Conservation (phyloP, 192 early-diverging fungal genomes). For the Rhizophlyctis rosea region DNA sequence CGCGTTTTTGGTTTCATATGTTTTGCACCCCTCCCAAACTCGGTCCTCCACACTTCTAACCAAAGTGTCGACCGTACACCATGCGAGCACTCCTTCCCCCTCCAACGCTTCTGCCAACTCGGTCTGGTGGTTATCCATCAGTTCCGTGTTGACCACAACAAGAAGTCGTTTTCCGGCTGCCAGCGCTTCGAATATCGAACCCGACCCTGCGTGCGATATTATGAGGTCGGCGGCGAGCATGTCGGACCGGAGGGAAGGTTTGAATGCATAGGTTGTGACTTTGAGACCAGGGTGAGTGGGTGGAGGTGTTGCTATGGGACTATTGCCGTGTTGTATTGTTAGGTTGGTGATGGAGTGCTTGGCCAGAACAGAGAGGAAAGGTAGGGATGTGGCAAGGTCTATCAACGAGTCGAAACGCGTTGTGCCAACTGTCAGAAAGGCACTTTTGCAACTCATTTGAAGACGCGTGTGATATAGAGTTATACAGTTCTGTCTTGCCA, state of each 20-base stretch:
- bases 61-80: constrained; percentile 9
- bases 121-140: constrained; percentile 86
- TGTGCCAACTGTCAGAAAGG: constrained; percentile 90
- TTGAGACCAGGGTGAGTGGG: constrained; percentile 15
- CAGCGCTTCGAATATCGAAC: constrained; percentile 75
- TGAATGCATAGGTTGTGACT: constrained; percentile 58
- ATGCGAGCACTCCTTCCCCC: constrained; percentile 50
- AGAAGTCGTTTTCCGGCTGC: constrained; percentile 58
- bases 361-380: constrained; percentile 49
- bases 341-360: constrained; percentile 54
- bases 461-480: too few relatives aligned
- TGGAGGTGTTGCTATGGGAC: constrained; percentile 2
- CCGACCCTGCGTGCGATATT: constrained; percentile 84
- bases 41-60: constrained; percentile 7
- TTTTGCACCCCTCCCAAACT: constrained; percentile 2
- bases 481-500: too few relatives aligned
- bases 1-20: constrained; percentile 9
- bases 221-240: constrained; percentile 68
- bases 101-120: constrained; percentile 76
- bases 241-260: constrained; percentile 46
- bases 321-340: constrained; percentile 19
- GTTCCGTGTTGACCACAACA: constrained; percentile 70
- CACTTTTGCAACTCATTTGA: constrained; percentile 5
- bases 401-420: constrained; percentile 83
- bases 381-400: constrained; percentile 32